Evolutionary conservation across 139 green algal genomes (phyloP).

Genomic region (Tetraselmis striata): DNA sequence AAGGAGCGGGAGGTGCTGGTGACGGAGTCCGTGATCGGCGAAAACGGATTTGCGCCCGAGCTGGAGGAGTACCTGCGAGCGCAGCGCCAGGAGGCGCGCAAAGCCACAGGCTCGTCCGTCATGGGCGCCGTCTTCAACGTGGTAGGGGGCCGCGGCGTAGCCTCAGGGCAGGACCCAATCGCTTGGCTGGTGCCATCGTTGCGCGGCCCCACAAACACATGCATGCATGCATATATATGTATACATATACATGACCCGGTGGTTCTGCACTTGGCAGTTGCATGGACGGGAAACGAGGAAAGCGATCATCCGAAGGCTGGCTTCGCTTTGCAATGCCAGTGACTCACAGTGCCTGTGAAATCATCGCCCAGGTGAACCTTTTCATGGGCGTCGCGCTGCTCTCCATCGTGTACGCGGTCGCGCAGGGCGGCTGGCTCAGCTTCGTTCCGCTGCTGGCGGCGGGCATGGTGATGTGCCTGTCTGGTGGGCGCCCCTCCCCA

Average conservation of each 20-base stretch:
- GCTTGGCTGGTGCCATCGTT: too few relatives aligned
- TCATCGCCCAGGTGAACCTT: neutral
- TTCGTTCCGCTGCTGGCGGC: neutral
- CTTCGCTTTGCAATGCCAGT: too few relatives aligned
- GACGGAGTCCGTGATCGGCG: neutral
- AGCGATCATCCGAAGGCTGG: too few relatives aligned
- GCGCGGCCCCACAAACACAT: too few relatives aligned
- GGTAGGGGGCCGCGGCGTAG: too few relatives aligned
- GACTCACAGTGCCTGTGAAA: too few relatives aligned
- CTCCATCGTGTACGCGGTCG: neutral
- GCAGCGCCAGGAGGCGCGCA: neutral
- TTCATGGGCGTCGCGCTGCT: neutral
- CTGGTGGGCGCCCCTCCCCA: neutral
- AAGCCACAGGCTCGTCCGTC: neutral
- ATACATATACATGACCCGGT: too few relatives aligned
- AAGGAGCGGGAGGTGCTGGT: neutral
- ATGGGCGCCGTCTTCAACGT: neutral
- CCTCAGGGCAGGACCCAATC: too few relatives aligned
- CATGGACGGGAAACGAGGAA: too few relatives aligned
- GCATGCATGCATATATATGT: too few relatives aligned
- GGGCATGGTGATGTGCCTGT: neutral
- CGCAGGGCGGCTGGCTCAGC: neutral
- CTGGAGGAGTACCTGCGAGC: neutral
- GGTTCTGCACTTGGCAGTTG: too few relatives aligned
- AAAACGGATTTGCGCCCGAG: neutral